These are phyloP conservation scores for Ceratobasidium theobromae DNA, from an alignment of 1,284 basidiomycete species.

Conservation along the genomic window DNA sequence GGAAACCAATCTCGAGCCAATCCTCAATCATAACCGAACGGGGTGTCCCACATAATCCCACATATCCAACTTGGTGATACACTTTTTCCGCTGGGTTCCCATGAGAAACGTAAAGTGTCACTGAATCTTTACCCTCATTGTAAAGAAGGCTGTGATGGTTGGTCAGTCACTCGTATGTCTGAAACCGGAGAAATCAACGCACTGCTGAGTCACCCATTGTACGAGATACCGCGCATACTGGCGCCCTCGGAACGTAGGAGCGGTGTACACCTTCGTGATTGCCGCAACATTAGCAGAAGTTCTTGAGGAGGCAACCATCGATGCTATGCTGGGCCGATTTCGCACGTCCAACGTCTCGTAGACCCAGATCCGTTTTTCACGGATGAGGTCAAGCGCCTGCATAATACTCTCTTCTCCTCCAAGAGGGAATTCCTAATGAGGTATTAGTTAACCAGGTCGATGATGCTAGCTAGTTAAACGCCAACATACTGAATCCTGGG, in stretches of 20 bases:
- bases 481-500: constrained; percentile 52
- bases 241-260: constrained; percentile 50
- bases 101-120: constrained; percentile 59
- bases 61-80: constrained; percentile 61
- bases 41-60: constrained; percentile 49
- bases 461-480: neutral
- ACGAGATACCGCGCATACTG: constrained; percentile 61
- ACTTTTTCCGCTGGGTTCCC: constrained; percentile 56
- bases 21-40: constrained; percentile 45
- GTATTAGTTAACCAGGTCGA: neutral
- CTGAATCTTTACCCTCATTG: constrained; percentile 39
- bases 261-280: constrained; percentile 67
- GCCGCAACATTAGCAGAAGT: constrained; percentile 54
- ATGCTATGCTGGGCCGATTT: constrained; percentile 51
- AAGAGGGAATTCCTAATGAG: constrained; percentile 51
- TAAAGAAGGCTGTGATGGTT: constrained; percentile 41
- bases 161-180: neutral
- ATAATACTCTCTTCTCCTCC: constrained; percentile 46
- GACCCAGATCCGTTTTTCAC: constrained; percentile 59
- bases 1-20: constrained; percentile 66
- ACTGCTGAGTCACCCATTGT: constrained; percentile 46
- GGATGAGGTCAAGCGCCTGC: constrained; percentile 57
- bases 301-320: constrained; percentile 64
- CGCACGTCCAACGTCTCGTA: constrained; percentile 48
- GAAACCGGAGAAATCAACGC: neutral